These are phyloP conservation scores for Tothia fuscella DNA, from an alignment of 2,329 filamentous ascomycete genomes.

Conservation along the genomic window DNA sequence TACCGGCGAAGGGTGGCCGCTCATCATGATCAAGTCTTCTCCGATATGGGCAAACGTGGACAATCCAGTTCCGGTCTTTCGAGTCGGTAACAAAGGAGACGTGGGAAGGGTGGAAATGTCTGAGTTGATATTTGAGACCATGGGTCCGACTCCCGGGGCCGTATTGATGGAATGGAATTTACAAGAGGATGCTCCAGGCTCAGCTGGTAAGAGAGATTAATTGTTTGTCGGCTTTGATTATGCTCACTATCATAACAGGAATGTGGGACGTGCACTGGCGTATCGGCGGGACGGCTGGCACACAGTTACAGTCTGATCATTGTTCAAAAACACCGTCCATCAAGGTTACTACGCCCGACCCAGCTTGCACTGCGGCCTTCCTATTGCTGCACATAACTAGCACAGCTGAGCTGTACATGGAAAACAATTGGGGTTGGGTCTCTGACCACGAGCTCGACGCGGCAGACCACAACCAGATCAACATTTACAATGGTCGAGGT, in stretches of 20 bases:
- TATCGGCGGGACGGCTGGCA: slow-evolving; percentile 69
- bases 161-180: slow-evolving; percentile 65
- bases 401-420: slow-evolving; percentile 57
- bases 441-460: slow-evolving; percentile 83
- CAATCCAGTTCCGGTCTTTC: slow-evolving; percentile 51
- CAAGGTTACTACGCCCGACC: slow-evolving; percentile 41
- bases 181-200: slow-evolving; percentile 29
- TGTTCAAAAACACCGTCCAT: slow-evolving; percentile 64
- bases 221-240: background rate
- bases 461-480: slow-evolving; percentile 58
- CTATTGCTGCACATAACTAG: slow-evolving; percentile 36
- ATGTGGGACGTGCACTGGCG: slow-evolving; percentile 85
- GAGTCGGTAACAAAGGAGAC: slow-evolving; percentile 54
- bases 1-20: slow-evolving; percentile 71
- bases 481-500: slow-evolving; percentile 77
- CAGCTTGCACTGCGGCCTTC: slow-evolving; percentile 62
- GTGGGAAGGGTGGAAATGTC: slow-evolving; percentile 55
- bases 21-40: slow-evolving; percentile 66
- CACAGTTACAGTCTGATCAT: slow-evolving; percentile 60
- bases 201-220: too few relatives aligned
- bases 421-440: slow-evolving; percentile 89
- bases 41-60: slow-evolving; percentile 30
- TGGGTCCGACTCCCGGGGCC: slow-evolving; percentile 55
- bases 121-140: slow-evolving; percentile 59
- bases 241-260: slow-evolving; percentile 50